Conservation (phyloP, 768 basidiomycete genomes). For the Leccinum aurantiacum region DNA sequence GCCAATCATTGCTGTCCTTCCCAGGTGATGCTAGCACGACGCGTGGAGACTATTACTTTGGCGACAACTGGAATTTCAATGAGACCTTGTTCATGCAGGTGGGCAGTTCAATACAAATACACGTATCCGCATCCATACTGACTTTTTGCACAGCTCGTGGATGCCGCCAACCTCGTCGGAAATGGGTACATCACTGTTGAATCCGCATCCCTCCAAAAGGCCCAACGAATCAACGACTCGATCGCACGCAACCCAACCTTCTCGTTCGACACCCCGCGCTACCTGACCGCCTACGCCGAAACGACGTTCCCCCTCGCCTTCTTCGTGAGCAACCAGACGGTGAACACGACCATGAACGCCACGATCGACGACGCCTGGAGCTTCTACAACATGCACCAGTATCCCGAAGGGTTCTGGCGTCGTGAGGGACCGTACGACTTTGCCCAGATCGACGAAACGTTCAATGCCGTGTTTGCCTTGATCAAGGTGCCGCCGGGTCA, state of each 20-base stretch:
- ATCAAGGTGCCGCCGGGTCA: slow-evolving; percentile 15
- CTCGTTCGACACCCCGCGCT: slow-evolving; percentile 23
- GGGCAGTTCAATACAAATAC: not conserved
- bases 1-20: not conserved
- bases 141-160: slow-evolving; percentile 10
- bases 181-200: slow-evolving; percentile 21
- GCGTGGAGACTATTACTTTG: slow-evolving; percentile 27
- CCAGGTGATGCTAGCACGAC: slow-evolving; percentile 29
- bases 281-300: slow-evolving; percentile 22
- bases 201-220: slow-evolving; percentile 23
- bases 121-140: not conserved
- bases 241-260: slow-evolving; percentile 27
- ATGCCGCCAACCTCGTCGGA: slow-evolving; percentile 21
- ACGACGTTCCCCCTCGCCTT: slow-evolving; percentile 27
- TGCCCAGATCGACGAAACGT: not conserved
- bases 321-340: slow-evolving; percentile 26
- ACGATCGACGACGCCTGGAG: slow-evolving; percentile 20
- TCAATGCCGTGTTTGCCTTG: not conserved
- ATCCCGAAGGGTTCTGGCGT: slow-evolving; percentile 20
- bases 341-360: slow-evolving; percentile 14
- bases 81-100: slow-evolving; percentile 27
- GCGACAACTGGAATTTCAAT: slow-evolving; percentile 26
- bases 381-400: slow-evolving; percentile 21
- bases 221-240: slow-evolving; percentile 25
- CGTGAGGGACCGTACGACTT: slow-evolving; percentile 18